These are phyloP conservation scores for Globisporangium rhizosaccharum DNA, from an alignment of 352 stramenopile species.

Conservation along the genomic window DNA sequence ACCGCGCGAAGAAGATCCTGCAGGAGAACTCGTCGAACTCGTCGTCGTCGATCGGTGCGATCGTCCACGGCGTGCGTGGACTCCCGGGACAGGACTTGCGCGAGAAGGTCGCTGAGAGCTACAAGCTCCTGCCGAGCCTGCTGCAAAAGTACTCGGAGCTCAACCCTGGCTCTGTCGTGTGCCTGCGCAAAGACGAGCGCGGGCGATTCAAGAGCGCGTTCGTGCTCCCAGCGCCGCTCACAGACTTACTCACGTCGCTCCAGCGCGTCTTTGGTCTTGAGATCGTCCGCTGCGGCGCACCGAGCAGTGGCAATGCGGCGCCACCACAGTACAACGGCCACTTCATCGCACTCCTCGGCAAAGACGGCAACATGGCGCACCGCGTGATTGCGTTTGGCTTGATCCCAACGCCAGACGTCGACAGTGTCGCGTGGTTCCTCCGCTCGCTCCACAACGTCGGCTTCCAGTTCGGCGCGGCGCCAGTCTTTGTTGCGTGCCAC, in stretches of 20 bases:
- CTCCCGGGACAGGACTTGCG: slow-evolving; percentile 65
- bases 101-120: slow-evolving; percentile 73
- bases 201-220: slow-evolving; percentile 70
- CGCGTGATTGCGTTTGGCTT: slow-evolving; percentile 68
- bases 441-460: slow-evolving; percentile 42
- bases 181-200: slow-evolving; percentile 55
- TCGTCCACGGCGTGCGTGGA: slow-evolving; percentile 63
- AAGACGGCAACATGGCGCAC: slow-evolving; percentile 64
- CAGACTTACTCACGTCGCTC: slow-evolving; percentile 36
- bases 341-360: slow-evolving; percentile 51
- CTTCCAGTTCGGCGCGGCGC: slow-evolving; percentile 39
- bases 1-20: slow-evolving; percentile 19
- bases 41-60: slow-evolving; percentile 59
- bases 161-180: slow-evolving; percentile 57
- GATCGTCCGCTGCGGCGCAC: slow-evolving; percentile 48
- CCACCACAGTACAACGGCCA: slow-evolving; percentile 42
- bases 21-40: slow-evolving; percentile 37
- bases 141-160: slow-evolving; percentile 66
- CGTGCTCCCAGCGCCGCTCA: slow-evolving; percentile 57
- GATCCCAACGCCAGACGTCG: slow-evolving; percentile 53
- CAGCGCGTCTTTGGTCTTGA: slow-evolving; percentile 72
- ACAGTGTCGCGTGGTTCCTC: slow-evolving; percentile 78
- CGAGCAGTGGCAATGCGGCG: not conserved
- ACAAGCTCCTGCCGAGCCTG: slow-evolving; percentile 77
- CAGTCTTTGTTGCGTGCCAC: slow-evolving; percentile 56